These are phyloP conservation scores for Elsinoe arachidis DNA, from an alignment of 2,329 filamentous ascomycete species.

Conservation along the genomic window DNA sequence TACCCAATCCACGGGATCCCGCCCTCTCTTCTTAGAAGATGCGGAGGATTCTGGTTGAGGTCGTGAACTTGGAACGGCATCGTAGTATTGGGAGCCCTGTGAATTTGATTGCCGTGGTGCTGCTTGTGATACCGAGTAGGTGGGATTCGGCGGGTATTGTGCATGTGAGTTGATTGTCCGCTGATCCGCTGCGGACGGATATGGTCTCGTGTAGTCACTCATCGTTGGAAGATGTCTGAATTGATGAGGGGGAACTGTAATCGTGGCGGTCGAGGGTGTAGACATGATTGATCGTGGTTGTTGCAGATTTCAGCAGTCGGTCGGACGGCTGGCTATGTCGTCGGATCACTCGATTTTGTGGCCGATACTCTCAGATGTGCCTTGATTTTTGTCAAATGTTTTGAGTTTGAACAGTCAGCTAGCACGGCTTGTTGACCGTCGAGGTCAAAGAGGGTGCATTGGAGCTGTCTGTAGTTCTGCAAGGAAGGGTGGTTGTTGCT, in stretches of 20 bases:
- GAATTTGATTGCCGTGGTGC: slow-evolving; percentile 9
- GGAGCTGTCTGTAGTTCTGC: neutral
- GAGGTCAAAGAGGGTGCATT: slow-evolving; percentile 2
- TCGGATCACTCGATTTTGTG: neutral
- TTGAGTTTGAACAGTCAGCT: neutral
- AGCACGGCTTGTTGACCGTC: neutral
- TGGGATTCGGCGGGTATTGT: slow-evolving; percentile 16
- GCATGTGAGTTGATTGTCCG: slow-evolving; percentile 21
- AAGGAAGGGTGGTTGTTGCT: slow-evolving; percentile 11
- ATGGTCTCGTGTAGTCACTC: slow-evolving; percentile 22
- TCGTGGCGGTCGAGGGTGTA: slow-evolving; percentile 37
- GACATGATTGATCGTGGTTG: slow-evolving; percentile 27
- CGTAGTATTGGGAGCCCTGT: slow-evolving; percentile 10
- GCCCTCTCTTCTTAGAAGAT: slow-evolving; percentile 14
- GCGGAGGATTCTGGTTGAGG: slow-evolving; percentile 6
- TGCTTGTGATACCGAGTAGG: slow-evolving; percentile 4
- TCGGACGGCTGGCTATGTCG: neutral
- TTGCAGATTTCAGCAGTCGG: slow-evolving; percentile 7
- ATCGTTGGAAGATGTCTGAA: slow-evolving; percentile 28
- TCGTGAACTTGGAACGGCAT: neutral
- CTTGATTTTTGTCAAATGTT: neutral
- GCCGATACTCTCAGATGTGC: neutral
- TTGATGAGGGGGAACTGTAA: slow-evolving; percentile 33
- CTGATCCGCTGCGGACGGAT: slow-evolving; percentile 6
- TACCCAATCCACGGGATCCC: slow-evolving; percentile 28